phyloP scores from a whole-genome alignment of 768 basidiomycete genomes.

The Porphyrellus cyaneotinctus region DNA sequence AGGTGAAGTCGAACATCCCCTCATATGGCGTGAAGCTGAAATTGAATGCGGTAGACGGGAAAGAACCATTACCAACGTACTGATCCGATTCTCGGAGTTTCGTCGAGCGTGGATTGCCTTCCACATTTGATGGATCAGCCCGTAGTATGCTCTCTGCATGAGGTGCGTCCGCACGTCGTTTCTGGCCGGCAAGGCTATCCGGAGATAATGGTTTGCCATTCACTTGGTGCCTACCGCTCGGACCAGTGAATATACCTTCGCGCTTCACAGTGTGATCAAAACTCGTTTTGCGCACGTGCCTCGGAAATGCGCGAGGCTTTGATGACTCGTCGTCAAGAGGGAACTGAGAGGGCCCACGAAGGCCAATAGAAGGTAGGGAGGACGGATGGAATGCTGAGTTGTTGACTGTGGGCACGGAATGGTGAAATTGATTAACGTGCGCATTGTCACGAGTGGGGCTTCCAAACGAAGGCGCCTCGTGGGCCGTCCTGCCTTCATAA shows the following conservation, averaged over 20 bases:
- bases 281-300: conserved; percentile 89
- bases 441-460: conserved; percentile 28
- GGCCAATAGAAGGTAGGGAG: conserved; percentile 68
- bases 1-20: conserved; percentile 51
- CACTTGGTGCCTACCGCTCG: conserved; percentile 73
- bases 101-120: conserved; percentile 31
- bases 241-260: conserved; percentile 54
- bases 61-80: conserved; percentile 43
- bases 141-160: conserved; percentile 77
- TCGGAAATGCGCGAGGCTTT: conserved; percentile 61
- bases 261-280: conserved; percentile 88
- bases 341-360: conserved; percentile 51
- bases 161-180: conserved; percentile 78
- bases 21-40: conserved; percentile 71
- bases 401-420: conserved; percentile 39
- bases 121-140: conserved; percentile 64
- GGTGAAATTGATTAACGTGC: conserved; percentile 35
- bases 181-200: conserved; percentile 63
- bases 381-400: conserved; percentile 59
- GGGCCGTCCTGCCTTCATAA: conserved; percentile 42
- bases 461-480: conserved; percentile 36
- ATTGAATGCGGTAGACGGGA: conserved; percentile 67
- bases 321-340: conserved; percentile 31
- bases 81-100: conserved; percentile 37
- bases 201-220: conserved; percentile 70